Evolutionary conservation across 106 monocot genomes (phyloP).

Genomic region (Allium sativum): DNA sequence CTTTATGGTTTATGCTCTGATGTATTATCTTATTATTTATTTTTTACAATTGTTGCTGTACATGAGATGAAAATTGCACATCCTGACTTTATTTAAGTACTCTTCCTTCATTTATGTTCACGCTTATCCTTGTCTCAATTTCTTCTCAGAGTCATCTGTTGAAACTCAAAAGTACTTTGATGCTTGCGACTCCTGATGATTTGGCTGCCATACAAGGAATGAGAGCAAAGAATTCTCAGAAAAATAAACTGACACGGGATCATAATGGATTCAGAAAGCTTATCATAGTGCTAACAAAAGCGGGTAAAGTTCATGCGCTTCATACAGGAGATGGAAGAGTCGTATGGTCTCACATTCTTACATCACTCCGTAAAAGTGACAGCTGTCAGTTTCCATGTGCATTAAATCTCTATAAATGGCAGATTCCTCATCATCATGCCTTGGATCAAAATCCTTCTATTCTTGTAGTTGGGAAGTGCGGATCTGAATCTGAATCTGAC

Average conservation of each 20-base stretch:
- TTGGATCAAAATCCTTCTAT: constrained; percentile 85
- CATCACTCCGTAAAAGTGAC: constrained; percentile 36
- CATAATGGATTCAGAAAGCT: constrained; percentile 97
- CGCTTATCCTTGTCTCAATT: no score
- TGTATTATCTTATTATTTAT: neutral
- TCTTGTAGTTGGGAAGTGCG: constrained; percentile 78
- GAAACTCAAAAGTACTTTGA: constrained; percentile 89
- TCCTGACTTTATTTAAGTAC: no score
- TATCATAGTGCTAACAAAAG: constrained; percentile 69
- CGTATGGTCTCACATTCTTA: constrained; percentile 78
- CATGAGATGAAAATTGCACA: no score
- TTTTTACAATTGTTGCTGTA: neutral
- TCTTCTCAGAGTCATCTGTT: constrained; percentile 63
- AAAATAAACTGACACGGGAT: constrained; percentile 92
- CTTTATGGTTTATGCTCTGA: no score
- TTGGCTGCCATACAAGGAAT: constrained; percentile 67
- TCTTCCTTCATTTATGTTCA: no score
- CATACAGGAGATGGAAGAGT: constrained; percentile 97
- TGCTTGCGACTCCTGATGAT: constrained; percentile 86
- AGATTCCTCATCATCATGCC: constrained; percentile 89
- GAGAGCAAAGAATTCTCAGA: constrained; percentile 74
- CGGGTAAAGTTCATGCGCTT: constrained; percentile 83
- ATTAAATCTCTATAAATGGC: constrained; percentile 72
- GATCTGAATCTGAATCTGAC: constrained; percentile 30
- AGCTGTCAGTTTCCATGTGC: constrained; percentile 39